A percentile compares a stretch with the other conserved stretches of the same genome.
Conservation (phyloP, 176 grass and related monocot genomes). For the Canna indica region DNA sequence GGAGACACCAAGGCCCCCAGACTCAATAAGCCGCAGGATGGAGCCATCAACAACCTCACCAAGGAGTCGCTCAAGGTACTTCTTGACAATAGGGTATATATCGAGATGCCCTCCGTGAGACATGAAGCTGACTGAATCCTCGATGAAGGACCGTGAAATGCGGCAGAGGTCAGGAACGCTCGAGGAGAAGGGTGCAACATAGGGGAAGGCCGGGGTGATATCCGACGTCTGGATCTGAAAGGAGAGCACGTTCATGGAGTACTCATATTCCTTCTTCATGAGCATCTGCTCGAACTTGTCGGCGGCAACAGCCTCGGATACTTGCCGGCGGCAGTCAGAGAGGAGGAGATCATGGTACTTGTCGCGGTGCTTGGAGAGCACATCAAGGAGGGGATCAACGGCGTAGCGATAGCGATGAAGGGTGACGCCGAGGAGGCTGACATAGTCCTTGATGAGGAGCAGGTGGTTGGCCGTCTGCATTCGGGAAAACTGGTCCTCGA, state of each 20-base stretch:
- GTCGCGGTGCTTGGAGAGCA: conserved; percentile 79
- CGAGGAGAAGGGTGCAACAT: conserved; percentile 75
- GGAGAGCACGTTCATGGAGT: conserved; percentile 94
- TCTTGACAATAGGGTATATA: conserved; percentile 69
- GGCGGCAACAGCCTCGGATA: conserved; percentile 67
- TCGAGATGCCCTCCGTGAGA: conserved; percentile 85
- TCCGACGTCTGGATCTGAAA: conserved; percentile 96
- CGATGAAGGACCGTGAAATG: conserved; percentile 89
- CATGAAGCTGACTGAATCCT: conserved; percentile 97
- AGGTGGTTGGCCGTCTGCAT: conserved; percentile 99
- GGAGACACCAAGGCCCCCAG: conserved; percentile 67
- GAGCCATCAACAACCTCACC: conserved; percentile 52
- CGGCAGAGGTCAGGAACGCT: conserved; percentile 87
- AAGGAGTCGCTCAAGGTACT: conserved; percentile 87
- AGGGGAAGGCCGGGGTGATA: conserved; percentile 90
- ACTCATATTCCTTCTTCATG: conserved; percentile 99
- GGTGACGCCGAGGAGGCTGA: conserved; percentile 58
- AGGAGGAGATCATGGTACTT: conserved; percentile 95
- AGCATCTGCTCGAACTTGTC: conserved; percentile 97
- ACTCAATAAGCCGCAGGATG: conserved; percentile 60
- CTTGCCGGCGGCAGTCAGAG: conserved; percentile 86
- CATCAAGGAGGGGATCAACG: conserved; percentile 80
- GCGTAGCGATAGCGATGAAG: conserved; percentile 81
- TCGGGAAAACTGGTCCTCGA: conserved; percentile 89
- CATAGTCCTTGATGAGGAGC: conserved; percentile 93